Evolutionary conservation across 768 basidiomycete species (phyloP).

Genomic region (Dentipellis fragilis): DNA sequence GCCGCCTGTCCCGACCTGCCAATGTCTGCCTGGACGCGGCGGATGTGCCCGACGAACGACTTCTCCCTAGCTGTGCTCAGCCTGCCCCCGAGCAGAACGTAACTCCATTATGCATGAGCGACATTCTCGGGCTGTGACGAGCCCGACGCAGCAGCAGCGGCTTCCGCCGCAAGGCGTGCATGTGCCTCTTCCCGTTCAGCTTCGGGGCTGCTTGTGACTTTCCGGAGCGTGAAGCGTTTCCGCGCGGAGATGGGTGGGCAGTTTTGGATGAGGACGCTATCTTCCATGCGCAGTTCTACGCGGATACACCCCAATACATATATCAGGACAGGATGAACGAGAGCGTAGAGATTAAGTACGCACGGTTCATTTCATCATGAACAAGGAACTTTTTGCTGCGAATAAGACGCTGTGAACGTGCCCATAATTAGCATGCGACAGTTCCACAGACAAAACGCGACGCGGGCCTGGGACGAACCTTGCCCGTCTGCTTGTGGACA

Average conservation of each 20-base stretch:
- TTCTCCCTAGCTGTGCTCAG: too few species aligned
- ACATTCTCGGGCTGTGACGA: too few species aligned
- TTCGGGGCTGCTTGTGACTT: slow-evolving; percentile 58
- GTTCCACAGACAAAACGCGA: not conserved
- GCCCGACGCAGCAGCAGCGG: not conserved
- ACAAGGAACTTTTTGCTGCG: slow-evolving; percentile 70
- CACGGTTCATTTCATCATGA: slow-evolving; percentile 67
- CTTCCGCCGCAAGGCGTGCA: not conserved
- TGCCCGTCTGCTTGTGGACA: slow-evolving; percentile 64
- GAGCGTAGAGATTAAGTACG: slow-evolving; percentile 19
- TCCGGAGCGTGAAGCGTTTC: slow-evolving; percentile 68
- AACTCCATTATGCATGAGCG: too few species aligned
- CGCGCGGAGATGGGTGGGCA: slow-evolving; percentile 72
- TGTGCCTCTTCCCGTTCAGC: slow-evolving; percentile 25
- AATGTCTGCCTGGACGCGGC: too few species aligned
- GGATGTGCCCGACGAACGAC: too few species aligned
- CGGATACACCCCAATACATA: not conserved
- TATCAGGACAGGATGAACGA: slow-evolving; percentile 1
- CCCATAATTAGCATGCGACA: not conserved
- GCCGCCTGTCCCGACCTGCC: too few species aligned
- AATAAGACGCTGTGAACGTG: slow-evolving; percentile 46
- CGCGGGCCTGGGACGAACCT: slow-evolving; percentile 35
- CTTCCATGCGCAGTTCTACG: slow-evolving; percentile 54
- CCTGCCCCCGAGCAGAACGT: too few species aligned
- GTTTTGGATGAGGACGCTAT: slow-evolving; percentile 69